These are phyloP conservation scores for Trichocomaceae sp. DNA, from an alignment of 2,329 filamentous ascomycete genomes.

Conservation along the genomic window DNA sequence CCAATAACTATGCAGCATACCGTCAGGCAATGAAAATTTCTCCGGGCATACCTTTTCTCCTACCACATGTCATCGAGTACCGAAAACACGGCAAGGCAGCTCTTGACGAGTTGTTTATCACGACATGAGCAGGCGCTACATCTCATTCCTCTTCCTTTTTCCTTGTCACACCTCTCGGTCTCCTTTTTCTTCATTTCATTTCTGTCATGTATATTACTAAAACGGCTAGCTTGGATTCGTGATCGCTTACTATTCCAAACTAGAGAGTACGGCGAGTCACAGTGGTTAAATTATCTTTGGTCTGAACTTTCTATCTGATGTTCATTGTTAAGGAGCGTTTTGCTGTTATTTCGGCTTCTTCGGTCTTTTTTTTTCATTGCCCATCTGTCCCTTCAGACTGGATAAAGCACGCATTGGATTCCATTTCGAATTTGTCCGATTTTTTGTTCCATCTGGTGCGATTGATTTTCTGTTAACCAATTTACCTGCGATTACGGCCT, in stretches of 20 bases:
- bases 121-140: neutral
- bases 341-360: neutral
- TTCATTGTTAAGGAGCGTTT: neutral
- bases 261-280: neutral
- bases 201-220: neutral
- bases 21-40: slow-evolving; percentile 26
- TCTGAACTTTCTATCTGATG: neutral
- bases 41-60: slow-evolving; percentile 35
- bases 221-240: slow-evolving; percentile 4
- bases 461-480: neutral
- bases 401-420: neutral
- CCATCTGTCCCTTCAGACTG: neutral
- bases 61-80: slow-evolving; percentile 32
- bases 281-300: no score
- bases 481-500: neutral
- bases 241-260: neutral
- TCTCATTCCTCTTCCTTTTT: neutral
- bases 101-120: slow-evolving; percentile 25
- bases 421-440: neutral
- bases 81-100: slow-evolving; percentile 22
- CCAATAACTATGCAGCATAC: slow-evolving; percentile 31
- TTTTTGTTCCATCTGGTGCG: neutral
- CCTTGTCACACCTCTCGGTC: neutral
- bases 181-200: slow-evolving; percentile 1
- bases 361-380: neutral